A percentile compares a stretch with the other conserved stretches of the same genome.
Conservation (phyloP, 805 yeast species). For the Cyberlindnera mrakii region DNA sequence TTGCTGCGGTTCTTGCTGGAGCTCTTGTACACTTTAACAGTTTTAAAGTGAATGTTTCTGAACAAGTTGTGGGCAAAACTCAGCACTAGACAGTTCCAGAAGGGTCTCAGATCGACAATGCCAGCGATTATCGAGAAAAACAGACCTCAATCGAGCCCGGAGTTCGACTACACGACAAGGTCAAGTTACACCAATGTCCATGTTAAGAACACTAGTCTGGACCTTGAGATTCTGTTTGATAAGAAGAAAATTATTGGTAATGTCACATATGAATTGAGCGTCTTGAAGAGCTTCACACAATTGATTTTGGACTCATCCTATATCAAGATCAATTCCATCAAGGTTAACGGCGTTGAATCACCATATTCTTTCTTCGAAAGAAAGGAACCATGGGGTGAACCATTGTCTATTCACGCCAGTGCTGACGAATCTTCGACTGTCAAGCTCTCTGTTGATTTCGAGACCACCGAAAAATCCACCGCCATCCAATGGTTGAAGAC, state of each 20-base stretch:
- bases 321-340: constrained; percentile 40
- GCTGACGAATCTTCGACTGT: constrained; percentile 8
- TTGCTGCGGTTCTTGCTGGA: too few relatives aligned
- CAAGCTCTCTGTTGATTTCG: constrained; percentile 42
- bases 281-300: constrained; percentile 24
- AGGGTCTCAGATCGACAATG: constrained; percentile 5
- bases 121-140: constrained; percentile 24
- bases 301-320: constrained; percentile 68
- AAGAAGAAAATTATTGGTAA: constrained; percentile 46
- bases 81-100: background rate
- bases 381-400: constrained; percentile 54
- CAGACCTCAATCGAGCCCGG: constrained; percentile 36
- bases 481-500: constrained; percentile 77
- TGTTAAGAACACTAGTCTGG: constrained; percentile 46
- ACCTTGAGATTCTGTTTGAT: constrained; percentile 51
- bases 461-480: constrained; percentile 70
- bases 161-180: constrained; percentile 68
- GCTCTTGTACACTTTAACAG: too few relatives aligned
- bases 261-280: constrained; percentile 41
- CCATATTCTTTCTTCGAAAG: constrained; percentile 34
- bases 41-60: constrained; percentile 1
- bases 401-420: constrained; percentile 29
- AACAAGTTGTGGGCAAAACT: background rate
- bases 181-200: constrained; percentile 60
- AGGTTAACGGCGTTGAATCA: constrained; percentile 33